phyloP scores from a whole-genome alignment of 176 grass and related monocot species.

The Bromus sterilis region DNA sequence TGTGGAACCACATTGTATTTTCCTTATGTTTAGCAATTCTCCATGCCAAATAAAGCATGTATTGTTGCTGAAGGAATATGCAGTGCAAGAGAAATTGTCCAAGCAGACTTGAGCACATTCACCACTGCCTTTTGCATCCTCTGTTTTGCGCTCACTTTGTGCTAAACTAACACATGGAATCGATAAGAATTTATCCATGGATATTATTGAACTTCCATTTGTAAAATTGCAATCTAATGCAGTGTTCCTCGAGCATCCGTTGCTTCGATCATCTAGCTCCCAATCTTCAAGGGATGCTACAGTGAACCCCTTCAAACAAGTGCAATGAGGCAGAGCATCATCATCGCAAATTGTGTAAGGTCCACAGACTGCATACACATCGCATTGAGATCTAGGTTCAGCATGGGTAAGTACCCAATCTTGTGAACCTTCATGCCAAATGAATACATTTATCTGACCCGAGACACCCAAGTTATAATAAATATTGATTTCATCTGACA shows the following conservation, averaged over 20 bases:
- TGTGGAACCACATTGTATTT: too few species aligned
- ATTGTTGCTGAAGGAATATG: slow-evolving; percentile 29
- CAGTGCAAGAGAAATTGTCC: slow-evolving; percentile 39
- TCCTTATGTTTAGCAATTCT: slow-evolving; percentile 42
- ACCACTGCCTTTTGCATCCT: too few species aligned
- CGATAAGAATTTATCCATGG: too few species aligned
- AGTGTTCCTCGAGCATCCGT: slow-evolving; percentile 47
- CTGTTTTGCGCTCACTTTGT: slow-evolving; percentile 12
- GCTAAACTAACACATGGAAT: too few species aligned
- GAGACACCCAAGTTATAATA: too few species aligned
- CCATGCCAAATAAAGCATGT: slow-evolving; percentile 35
- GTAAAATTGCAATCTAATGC: slow-evolving; percentile 19
- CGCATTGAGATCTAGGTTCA: slow-evolving; percentile 23
- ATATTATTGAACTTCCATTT: slow-evolving; percentile 38
- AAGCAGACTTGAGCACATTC: slow-evolving; percentile 34
- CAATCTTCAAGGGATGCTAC: slow-evolving; percentile 20
- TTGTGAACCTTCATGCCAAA: slow-evolving; percentile 20
- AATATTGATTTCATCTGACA: too few species aligned
- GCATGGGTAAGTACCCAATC: slow-evolving; percentile 18
- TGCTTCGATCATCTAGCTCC: slow-evolving; percentile 18
- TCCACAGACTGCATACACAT: slow-evolving; percentile 40
- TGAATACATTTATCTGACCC: too few species aligned
- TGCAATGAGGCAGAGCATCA: too few species aligned
- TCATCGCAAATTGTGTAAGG: slow-evolving; percentile 41
- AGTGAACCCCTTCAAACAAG: slow-evolving; percentile 42